Evolutionary conservation across 2,329 filamentous ascomycete genomes (phyloP).

Genomic region (Pseudopithomyces chartarum): DNA sequence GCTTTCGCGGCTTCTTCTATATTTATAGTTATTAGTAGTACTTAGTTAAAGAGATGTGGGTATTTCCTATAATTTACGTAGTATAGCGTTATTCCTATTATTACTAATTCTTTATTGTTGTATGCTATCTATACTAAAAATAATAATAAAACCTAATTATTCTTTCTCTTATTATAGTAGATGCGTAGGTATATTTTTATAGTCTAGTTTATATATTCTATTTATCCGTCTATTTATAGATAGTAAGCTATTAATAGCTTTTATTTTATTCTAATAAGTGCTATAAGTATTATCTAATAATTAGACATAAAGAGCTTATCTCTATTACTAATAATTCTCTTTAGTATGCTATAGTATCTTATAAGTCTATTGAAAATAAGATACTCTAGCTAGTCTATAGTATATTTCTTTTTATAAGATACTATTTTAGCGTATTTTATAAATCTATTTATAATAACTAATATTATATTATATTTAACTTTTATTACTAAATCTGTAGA

Average conservation of each 20-base stretch:
- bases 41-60: constrained; percentile 2
- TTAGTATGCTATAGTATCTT: not conserved
- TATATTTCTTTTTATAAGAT: not conserved
- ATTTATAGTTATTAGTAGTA: not conserved
- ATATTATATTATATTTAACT: not conserved
- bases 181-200: constrained; percentile 1
- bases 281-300: not conserved
- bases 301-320: not conserved
- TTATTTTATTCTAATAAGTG: constrained; percentile 1
- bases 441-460: not conserved
- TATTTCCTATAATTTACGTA: constrained; percentile 7
- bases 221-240: constrained; percentile 5
- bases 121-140: not conserved
- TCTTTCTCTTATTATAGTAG: constrained; percentile 1
- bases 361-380: not conserved
- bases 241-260: not conserved
- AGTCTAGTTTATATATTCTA: not conserved
- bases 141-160: constrained; percentile 6
- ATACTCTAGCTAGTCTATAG: no score
- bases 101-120: constrained; percentile 3
- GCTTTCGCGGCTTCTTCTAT: not conserved
- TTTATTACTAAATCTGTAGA: not conserved
- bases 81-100: not conserved
- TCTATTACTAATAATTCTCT: not conserved
- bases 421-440: not conserved